Evolutionary conservation across 108 stramenopile species (phyloP).

Genomic region (Halocafeteria seosinensis): DNA sequence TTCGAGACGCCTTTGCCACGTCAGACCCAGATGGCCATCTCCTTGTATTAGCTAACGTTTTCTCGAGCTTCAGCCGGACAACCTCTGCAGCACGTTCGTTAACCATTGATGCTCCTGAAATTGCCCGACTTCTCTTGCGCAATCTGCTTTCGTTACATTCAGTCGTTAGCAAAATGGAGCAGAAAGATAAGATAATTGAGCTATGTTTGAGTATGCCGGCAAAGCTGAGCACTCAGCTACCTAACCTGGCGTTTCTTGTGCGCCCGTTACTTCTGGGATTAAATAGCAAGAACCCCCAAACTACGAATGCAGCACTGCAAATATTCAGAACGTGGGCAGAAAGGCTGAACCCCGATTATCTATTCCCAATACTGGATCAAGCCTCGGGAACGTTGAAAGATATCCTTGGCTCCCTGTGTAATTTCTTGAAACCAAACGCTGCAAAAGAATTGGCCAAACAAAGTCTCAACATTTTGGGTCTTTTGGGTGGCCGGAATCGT

Average conservation of each 20-base stretch:
- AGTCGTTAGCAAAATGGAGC: constrained; percentile 9
- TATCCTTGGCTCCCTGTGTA: constrained; percentile 1
- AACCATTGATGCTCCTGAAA: constrained; percentile 45
- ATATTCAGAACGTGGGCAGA: constrained; percentile 92
- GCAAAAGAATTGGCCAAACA: constrained; percentile 77
- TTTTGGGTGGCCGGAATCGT: constrained; percentile 78
- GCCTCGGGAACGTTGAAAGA: not conserved
- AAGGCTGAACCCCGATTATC: constrained; percentile 68
- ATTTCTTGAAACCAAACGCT: constrained; percentile 67
- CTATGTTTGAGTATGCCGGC: constrained; percentile 72
- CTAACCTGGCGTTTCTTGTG: constrained; percentile 68
- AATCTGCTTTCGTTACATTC: constrained; percentile 20
- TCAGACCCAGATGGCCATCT: constrained; percentile 58
- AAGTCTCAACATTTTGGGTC: constrained; percentile 70
- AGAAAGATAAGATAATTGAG: constrained; percentile 52
- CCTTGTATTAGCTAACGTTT: constrained; percentile 59
- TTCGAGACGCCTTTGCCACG: constrained; percentile 34
- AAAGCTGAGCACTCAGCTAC: constrained; percentile 61
- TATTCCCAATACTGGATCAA: constrained; percentile 8
- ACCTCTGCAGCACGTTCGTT: not conserved
- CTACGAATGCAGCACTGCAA: constrained; percentile 56
- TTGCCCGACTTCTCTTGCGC: constrained; percentile 47
- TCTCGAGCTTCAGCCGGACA: constrained; percentile 64
- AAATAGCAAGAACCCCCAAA: constrained; percentile 52
- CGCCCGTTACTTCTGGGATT: constrained; percentile 63